Conservation (phyloP, 2,329 filamentous ascomycete genomes). For the Didymella segeticola region DNA sequence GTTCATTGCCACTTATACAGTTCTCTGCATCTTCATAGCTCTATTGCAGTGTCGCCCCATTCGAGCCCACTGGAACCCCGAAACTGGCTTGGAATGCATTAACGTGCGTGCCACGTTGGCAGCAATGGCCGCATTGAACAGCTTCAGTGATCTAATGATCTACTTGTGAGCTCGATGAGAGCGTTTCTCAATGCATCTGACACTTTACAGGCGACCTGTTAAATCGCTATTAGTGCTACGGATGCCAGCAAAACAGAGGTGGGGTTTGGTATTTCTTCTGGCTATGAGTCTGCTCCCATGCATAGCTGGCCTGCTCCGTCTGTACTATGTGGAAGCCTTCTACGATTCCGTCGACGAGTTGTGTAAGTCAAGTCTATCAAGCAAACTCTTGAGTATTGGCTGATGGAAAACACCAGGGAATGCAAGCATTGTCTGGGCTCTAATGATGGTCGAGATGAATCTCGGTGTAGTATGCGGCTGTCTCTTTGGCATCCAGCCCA, state of each 20-base stretch:
- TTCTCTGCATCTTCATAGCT: slow-evolving; percentile 29
- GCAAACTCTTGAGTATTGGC: not conserved
- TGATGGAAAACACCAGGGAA: slow-evolving; percentile 23
- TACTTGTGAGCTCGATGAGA: slow-evolving; percentile 27
- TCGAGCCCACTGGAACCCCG: slow-evolving; percentile 29
- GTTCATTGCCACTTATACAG: slow-evolving; percentile 30
- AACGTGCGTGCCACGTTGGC: slow-evolving; percentile 32
- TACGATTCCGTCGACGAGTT: slow-evolving; percentile 34
- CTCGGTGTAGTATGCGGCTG: slow-evolving; percentile 42
- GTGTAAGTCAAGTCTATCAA: slow-evolving; percentile 26
- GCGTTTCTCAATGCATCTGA: not conserved
- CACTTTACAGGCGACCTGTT: slow-evolving; percentile 29
- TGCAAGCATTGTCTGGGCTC: slow-evolving; percentile 29
- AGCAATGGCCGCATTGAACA: slow-evolving; percentile 40
- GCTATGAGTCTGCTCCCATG: slow-evolving; percentile 36
- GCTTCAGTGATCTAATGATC: slow-evolving; percentile 38
- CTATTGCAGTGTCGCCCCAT: slow-evolving; percentile 36
- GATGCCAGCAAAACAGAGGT: slow-evolving; percentile 36
- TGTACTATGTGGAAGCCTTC: slow-evolving; percentile 39
- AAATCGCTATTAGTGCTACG: slow-evolving; percentile 36
- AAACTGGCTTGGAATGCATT: slow-evolving; percentile 32
- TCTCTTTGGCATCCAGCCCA: slow-evolving; percentile 40
- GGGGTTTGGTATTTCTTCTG: slow-evolving; percentile 38
- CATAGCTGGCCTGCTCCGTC: slow-evolving; percentile 33
- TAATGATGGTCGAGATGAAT: slow-evolving; percentile 37